Conservation (phyloP, 2,329 filamentous ascomycete species). For the Helotiales sp. region DNA sequence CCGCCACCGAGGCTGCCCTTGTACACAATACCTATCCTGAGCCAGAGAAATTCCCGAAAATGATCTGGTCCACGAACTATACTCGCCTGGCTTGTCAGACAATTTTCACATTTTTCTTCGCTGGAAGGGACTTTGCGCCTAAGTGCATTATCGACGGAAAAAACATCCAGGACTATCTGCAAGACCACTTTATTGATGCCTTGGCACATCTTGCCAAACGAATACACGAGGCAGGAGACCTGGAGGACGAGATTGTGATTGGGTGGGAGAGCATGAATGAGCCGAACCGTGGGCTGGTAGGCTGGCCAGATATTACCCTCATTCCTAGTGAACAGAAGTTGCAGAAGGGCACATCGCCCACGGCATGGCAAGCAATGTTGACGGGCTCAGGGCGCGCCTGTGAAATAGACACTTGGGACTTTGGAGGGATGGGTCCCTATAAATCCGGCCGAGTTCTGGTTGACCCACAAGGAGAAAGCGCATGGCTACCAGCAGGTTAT, state of each 20-base stretch:
- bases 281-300: conserved; percentile 84
- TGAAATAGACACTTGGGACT: conserved; percentile 89
- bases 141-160: conserved; percentile 92
- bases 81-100: conserved; percentile 81
- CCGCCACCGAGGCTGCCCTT: conserved; percentile 83
- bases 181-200: conserved; percentile 80
- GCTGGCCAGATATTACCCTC: conserved; percentile 75
- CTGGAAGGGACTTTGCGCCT: conserved; percentile 85
- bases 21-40: conserved; percentile 93
- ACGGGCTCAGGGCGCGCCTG: conserved; percentile 89
- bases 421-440: conserved; percentile 89
- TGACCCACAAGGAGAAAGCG: conserved; percentile 81
- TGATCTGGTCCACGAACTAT: conserved; percentile 99
- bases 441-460: conserved; percentile 81
- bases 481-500: conserved; percentile 81
- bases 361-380: conserved; percentile 89
- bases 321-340: conserved; percentile 87
- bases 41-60: conserved; percentile 87
- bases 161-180: conserved; percentile 95
- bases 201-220: conserved; percentile 78
- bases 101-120: conserved; percentile 94
- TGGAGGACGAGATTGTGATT: conserved; percentile 84
- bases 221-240: conserved; percentile 85
- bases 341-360: conserved; percentile 90
- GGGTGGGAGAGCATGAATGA: conserved; percentile 98